A percentile compares a stretch with the other conserved stretches of the same genome.
Evolutionary conservation across 306 rosid species (phyloP).

Genomic region (Abrus pulchellus): DNA sequence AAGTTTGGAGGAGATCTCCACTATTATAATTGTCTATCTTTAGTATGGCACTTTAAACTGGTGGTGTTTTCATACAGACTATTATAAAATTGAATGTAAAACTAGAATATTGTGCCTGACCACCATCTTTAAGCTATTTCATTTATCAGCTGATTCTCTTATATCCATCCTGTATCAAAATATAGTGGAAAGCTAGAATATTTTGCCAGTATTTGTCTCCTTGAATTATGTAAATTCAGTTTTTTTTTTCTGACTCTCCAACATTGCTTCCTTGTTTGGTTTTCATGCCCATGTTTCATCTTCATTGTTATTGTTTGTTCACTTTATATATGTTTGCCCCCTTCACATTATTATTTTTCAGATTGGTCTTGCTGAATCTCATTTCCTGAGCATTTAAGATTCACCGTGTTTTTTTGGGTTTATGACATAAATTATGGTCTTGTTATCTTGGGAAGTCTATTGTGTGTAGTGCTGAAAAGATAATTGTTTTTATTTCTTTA

Average conservation of each 20-base stretch:
- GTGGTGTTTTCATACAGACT: background rate
- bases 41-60: background rate
- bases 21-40: slow-evolving; percentile 8
- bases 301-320: background rate
- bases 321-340: background rate
- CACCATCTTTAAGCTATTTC: background rate
- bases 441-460: background rate
- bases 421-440: slow-evolving; percentile 9
- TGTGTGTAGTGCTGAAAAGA: slow-evolving; percentile 12
- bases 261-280: background rate
- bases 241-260: background rate
- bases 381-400: background rate
- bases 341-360: slow-evolving; percentile 2
- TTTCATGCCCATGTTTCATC: background rate
- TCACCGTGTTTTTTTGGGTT: slow-evolving; percentile 26
- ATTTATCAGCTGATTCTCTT: background rate
- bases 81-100: background rate
- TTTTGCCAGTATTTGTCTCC: background rate
- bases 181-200: background rate
- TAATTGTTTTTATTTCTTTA: slow-evolving; percentile 13
- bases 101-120: background rate
- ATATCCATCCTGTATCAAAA: background rate
- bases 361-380: background rate
- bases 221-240: background rate
- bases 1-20: slow-evolving; percentile 18